A percentile compares a stretch with the other conserved stretches of the same genome.
Conservation (phyloP, 2,329 filamentous ascomycete genomes). For the Talaromyces islandicus region DNA sequence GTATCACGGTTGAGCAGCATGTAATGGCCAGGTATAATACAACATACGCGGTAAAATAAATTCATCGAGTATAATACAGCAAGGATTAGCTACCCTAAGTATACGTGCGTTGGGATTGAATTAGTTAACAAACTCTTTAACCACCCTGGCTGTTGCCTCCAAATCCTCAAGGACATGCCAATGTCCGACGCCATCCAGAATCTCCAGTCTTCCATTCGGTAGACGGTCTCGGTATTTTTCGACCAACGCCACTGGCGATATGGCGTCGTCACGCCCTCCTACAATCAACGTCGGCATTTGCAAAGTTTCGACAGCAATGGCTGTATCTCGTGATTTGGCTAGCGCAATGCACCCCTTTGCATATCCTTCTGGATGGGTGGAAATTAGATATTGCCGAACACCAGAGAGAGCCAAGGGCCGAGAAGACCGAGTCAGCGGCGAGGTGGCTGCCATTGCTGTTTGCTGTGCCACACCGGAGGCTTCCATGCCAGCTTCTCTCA, state of each 20-base stretch:
- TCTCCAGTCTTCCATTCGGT: not conserved
- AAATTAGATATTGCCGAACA: not conserved
- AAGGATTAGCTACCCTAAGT: not conserved
- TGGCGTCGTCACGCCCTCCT: not conserved
- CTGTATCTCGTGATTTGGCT: not conserved
- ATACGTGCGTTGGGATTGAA: conserved; percentile 5
- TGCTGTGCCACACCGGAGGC: not conserved
- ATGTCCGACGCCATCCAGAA: not conserved
- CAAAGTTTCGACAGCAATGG: not conserved
- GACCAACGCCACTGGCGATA: not conserved
- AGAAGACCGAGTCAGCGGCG: not conserved
- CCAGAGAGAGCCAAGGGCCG: not conserved
- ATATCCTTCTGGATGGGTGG: not conserved
- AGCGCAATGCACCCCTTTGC: conserved; percentile 2
- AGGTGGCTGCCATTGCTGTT: not conserved
- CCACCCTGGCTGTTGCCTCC: not conserved
- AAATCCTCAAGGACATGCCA: not conserved
- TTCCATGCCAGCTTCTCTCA: not conserved
- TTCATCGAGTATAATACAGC: not conserved
- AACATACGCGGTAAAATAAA: not conserved
- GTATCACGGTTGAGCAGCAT: not conserved
- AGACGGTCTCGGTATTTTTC: not conserved
- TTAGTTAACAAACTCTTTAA: not conserved
- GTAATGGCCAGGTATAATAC: not conserved
- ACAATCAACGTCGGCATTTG: not conserved